A percentile compares a stretch with the other conserved stretches of the same genome.
Evolutionary conservation across 495 filamentous ascomycete genomes (phyloP).

Genomic region (Penicillium waksmanii): DNA sequence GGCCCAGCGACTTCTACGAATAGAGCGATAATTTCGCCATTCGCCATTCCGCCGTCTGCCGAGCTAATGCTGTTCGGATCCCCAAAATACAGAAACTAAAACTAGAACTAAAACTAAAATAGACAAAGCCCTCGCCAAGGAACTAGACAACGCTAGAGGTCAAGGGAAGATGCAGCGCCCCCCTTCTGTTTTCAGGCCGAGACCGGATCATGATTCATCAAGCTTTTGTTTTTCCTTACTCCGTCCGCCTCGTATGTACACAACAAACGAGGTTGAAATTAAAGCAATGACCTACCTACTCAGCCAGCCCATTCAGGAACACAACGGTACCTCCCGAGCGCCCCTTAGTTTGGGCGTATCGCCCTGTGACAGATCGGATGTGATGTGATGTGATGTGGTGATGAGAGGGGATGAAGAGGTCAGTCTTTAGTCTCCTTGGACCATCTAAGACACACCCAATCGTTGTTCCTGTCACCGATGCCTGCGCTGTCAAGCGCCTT

Average conservation of each 20-base stretch:
- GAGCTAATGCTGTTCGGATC: background rate
- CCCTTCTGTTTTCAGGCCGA: background rate
- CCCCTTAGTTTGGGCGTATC: slow-evolving; percentile 8
- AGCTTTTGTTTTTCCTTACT: background rate
- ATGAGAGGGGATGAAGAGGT: background rate
- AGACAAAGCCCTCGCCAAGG: slow-evolving; percentile 4
- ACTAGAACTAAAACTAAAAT: background rate
- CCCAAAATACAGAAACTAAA: background rate
- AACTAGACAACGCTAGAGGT: slow-evolving; percentile 1
- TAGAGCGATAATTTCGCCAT: background rate
- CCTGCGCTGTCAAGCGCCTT: slow-evolving; percentile 27
- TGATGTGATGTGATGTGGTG: background rate
- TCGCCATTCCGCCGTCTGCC: background rate
- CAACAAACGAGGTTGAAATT: slow-evolving; percentile 6
- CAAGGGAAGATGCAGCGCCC: background rate
- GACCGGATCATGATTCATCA: background rate
- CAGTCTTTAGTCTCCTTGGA: background rate
- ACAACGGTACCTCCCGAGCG: slow-evolving; percentile 19
- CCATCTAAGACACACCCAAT: slow-evolving; percentile 19
- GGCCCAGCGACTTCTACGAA: background rate
- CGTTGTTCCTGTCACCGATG: background rate
- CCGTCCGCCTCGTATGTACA: background rate
- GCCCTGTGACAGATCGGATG: slow-evolving; percentile 2
- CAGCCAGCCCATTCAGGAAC: slow-evolving; percentile 13
- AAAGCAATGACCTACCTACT: slow-evolving; percentile 1